These are phyloP conservation scores for Vanderwaltozyma verrucispora DNA, from an alignment of 805 yeast genomes.

Conservation along the genomic window DNA sequence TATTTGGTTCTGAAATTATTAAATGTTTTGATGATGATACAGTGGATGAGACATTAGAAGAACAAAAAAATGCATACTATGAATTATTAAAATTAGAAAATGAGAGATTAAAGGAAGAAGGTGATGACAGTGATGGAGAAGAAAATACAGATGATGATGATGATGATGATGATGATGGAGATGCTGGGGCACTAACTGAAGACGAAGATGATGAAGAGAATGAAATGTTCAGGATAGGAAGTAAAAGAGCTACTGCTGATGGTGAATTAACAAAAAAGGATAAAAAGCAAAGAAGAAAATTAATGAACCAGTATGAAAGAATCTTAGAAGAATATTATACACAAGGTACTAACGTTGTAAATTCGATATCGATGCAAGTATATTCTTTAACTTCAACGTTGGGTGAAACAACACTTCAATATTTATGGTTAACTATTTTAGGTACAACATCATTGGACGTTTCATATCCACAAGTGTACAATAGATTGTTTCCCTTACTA, in stretches of 20 bases:
- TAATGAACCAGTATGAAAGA: slow-evolving; percentile 39
- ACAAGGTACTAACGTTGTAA: slow-evolving; percentile 68
- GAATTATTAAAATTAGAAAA: slow-evolving; percentile 36
- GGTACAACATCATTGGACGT: slow-evolving; percentile 79
- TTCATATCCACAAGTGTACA: slow-evolving; percentile 65
- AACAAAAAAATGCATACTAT: slow-evolving; percentile 55
- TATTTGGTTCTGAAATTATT: slow-evolving; percentile 72
- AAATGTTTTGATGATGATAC: slow-evolving; percentile 83
- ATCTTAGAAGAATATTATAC: slow-evolving; percentile 65
- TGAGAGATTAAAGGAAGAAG: slow-evolving; percentile 29
- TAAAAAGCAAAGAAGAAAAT: slow-evolving; percentile 33
- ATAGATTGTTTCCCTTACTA: slow-evolving; percentile 58
- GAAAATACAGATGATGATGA: slow-evolving; percentile 24
- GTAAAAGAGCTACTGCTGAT: slow-evolving; percentile 15
- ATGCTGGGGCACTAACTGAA: no score
- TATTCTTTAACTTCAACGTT: slow-evolving; percentile 71
- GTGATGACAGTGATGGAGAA: slow-evolving; percentile 30
- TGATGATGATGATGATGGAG: slow-evolving; percentile 26
- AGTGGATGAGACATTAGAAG: slow-evolving; percentile 45
- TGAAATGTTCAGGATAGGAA: slow-evolving; percentile 9
- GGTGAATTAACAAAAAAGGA: slow-evolving; percentile 14
- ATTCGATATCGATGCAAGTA: slow-evolving; percentile 68
- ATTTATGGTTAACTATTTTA: slow-evolving; percentile 78
- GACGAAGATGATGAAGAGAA: slow-evolving; percentile 19
- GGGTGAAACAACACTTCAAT: slow-evolving; percentile 64